phyloP scores from a whole-genome alignment of 805 yeast species.

The Myxozyma kluyveri region DNA sequence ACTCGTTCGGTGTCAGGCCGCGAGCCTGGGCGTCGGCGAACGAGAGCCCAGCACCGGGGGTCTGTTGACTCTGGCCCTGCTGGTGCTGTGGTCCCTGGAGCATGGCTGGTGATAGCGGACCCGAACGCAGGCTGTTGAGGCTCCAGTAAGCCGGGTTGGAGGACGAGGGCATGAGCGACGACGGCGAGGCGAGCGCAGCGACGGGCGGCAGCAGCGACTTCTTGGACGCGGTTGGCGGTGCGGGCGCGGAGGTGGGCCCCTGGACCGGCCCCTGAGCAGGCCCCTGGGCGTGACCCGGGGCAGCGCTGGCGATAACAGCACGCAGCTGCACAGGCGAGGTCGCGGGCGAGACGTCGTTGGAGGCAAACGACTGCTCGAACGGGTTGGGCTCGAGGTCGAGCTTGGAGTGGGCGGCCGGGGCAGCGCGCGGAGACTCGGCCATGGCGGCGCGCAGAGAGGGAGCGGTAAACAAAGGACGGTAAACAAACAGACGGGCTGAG shows the following conservation, averaged over 20 bases:
- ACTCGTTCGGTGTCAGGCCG: slow-evolving; percentile 75
- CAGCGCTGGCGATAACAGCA: neutral
- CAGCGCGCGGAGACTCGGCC: neutral
- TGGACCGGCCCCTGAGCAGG: no score
- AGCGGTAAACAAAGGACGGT: neutral
- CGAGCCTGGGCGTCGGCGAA: slow-evolving; percentile 40
- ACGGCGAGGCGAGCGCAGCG: slow-evolving; percentile 30
- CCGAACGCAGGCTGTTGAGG: slow-evolving; percentile 34
- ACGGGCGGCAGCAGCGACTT: slow-evolving; percentile 30
- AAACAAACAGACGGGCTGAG: neutral
- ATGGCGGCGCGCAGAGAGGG: neutral
- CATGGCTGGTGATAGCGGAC: slow-evolving; percentile 42
- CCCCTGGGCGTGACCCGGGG: no score
- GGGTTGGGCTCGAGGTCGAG: slow-evolving; percentile 91
- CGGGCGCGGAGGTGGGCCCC: no score
- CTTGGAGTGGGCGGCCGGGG: slow-evolving; percentile 11
- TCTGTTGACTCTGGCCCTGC: no score
- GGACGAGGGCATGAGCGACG: slow-evolving; percentile 19
- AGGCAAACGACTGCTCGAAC: slow-evolving; percentile 90
- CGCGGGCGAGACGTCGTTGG: slow-evolving; percentile 39
- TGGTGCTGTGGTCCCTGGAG: slow-evolving; percentile 39
- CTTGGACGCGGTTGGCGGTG: slow-evolving; percentile 5
- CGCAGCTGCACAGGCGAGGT: slow-evolving; percentile 1
- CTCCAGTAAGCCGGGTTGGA: slow-evolving; percentile 24
- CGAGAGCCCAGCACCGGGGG: slow-evolving; percentile 20